phyloP scores from a whole-genome alignment of 805 yeast genomes.

The Nakazawaea molendinolei region DNA sequence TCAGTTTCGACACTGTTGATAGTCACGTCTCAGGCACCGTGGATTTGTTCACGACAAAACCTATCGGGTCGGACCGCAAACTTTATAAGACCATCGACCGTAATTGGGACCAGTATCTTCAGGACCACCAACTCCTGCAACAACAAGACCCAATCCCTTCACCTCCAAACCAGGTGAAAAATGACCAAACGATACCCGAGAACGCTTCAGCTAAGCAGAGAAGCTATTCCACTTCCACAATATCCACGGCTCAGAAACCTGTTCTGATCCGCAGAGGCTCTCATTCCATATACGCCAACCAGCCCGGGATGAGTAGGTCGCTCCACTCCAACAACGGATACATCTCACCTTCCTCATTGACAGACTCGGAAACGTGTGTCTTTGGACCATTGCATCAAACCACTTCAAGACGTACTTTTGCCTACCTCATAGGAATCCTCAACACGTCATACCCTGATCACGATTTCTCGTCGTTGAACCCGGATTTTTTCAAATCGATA shows the following conservation, averaged over 20 bases:
- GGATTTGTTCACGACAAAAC: conserved; percentile 90
- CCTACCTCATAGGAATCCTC: conserved; percentile 81
- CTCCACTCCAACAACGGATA: conserved; percentile 6
- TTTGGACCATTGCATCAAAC: conserved; percentile 88
- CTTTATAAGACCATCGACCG: conserved; percentile 82
- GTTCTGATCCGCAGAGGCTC: too few relatives aligned
- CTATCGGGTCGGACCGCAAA: conserved; percentile 85
- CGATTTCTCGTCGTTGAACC: conserved; percentile 83
- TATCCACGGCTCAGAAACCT: conserved; percentile 8
- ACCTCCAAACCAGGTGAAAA: too few relatives aligned
- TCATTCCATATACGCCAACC: too few relatives aligned
- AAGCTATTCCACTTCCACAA: conserved; percentile 8
- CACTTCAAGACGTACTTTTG: conserved; percentile 85
- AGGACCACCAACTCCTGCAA: conserved; percentile 29
- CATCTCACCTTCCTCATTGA: conserved; percentile 9
- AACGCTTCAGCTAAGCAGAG: conserved; percentile 3
- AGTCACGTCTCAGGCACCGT: conserved; percentile 81
- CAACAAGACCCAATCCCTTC: conserved; percentile 9
- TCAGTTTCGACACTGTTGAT: conserved; percentile 71
- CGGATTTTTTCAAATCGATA: conserved; percentile 62
- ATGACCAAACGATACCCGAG: too few relatives aligned
- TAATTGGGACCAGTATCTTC: conserved; percentile 53
- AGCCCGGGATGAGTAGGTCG: conserved; percentile 6
- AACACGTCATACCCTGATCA: conserved; percentile 95
- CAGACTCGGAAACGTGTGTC: conserved; percentile 4